These are phyloP conservation scores for Ceratocystis colombiana DNA, from an alignment of 2,329 filamentous ascomycete species.

Conservation along the genomic window DNA sequence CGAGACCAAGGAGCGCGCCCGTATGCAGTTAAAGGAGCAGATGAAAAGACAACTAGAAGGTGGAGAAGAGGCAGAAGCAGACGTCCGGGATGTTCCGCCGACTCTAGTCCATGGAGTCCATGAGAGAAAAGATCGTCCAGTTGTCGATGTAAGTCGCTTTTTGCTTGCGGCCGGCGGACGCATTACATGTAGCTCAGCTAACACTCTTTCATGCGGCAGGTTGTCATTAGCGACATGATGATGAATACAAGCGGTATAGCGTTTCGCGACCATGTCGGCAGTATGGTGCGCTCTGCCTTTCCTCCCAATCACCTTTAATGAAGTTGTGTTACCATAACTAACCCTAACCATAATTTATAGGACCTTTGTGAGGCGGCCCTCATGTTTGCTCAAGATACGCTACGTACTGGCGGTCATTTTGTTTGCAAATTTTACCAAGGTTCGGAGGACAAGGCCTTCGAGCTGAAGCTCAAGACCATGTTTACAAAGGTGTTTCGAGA, in stretches of 20 bases:
- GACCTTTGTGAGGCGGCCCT: conserved; percentile 78
- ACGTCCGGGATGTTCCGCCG: background rate
- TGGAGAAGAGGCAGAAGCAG: conserved; percentile 27
- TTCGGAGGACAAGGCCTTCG: conserved; percentile 68
- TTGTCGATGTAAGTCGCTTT: conserved; percentile 19
- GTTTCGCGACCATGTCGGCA: conserved; percentile 82
- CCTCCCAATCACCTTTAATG: conserved; percentile 7
- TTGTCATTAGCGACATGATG: conserved; percentile 99
- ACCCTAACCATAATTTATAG: conserved; percentile 38
- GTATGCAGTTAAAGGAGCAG: conserved; percentile 26
- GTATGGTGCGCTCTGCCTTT: conserved; percentile 61
- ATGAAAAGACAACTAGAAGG: conserved; percentile 26
- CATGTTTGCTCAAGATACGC: conserved; percentile 72
- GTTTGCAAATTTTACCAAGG: conserved; percentile 98
- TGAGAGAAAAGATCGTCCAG: background rate
- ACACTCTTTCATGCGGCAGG: conserved; percentile 33
- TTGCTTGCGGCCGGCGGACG: background rate
- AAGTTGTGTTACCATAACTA: background rate
- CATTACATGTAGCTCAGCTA: background rate
- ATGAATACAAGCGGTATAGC: conserved; percentile 92
- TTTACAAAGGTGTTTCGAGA: conserved; percentile 74
- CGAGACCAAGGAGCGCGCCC: conserved; percentile 38
- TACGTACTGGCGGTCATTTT: conserved; percentile 76
- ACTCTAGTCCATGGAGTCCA: background rate
- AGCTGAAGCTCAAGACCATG: conserved; percentile 61